A percentile compares a stretch with the other conserved stretches of the same genome.
These are phyloP conservation scores for Diaporthe longicolla DNA, from an alignment of 2,329 filamentous ascomycete species.

Conservation along the genomic window DNA sequence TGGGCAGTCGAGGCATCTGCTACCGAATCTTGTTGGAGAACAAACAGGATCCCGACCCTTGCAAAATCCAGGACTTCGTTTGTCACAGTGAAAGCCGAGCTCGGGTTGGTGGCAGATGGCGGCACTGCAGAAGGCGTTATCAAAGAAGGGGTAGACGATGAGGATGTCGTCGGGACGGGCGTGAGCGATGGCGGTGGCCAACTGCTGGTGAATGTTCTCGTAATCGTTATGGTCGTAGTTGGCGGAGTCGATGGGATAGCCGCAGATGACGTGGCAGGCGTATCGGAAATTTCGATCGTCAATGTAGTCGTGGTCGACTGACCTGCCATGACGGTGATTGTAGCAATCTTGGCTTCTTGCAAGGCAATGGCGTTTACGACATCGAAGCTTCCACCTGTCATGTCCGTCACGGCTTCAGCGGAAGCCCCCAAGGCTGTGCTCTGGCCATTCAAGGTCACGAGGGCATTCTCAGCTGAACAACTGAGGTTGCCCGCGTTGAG, in stretches of 20 bases:
- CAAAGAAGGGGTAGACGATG: constrained; percentile 43
- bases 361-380: constrained; percentile 44
- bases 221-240: constrained; percentile 47
- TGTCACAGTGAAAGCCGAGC: constrained; percentile 62
- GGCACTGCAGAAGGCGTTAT: constrained; percentile 43
- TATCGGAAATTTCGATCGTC: constrained; percentile 46
- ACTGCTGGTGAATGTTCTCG: constrained; percentile 48
- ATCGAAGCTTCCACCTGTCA: constrained; percentile 37
- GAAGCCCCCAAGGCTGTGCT: constrained; percentile 54
- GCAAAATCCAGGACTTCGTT: constrained; percentile 75
- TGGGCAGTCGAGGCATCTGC: constrained; percentile 68
- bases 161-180: constrained; percentile 48
- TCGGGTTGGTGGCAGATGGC: constrained; percentile 47
- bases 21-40: constrained; percentile 69
- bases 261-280: constrained; percentile 28
- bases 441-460: constrained; percentile 84
- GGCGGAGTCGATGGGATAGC: constrained; percentile 41
- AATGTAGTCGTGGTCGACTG: constrained; percentile 53
- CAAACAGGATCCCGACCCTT: constrained; percentile 71
- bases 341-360: constrained; percentile 48
- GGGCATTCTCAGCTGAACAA: constrained; percentile 87
- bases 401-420: constrained; percentile 47
- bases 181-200: constrained; percentile 43
- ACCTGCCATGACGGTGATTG: constrained; percentile 52
- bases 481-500: constrained; percentile 83